These are phyloP conservation scores for Neopestalotiopsis sp. DNA, from an alignment of 2,329 filamentous ascomycete genomes.

Conservation along the genomic window DNA sequence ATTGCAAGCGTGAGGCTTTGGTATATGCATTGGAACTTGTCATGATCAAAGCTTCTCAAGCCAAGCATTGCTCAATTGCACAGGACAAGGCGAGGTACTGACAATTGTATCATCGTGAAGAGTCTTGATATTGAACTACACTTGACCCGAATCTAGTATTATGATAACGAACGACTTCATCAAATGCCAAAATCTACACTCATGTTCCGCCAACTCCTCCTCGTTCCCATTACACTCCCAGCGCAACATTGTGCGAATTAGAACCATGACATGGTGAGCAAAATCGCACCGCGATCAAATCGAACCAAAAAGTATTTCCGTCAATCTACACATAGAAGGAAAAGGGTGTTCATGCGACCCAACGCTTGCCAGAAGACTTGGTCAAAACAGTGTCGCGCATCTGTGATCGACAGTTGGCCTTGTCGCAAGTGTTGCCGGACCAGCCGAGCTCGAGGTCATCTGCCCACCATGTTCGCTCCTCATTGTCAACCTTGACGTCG, in stretches of 20 bases:
- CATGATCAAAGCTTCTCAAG: not conserved
- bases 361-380: conserved; percentile 23
- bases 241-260: conserved; percentile 6
- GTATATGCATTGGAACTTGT: too few relatives aligned
- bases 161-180: not conserved
- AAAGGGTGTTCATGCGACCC: conserved; percentile 18
- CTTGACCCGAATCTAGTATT: not conserved
- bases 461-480: conserved; percentile 49
- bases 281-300: conserved; percentile 28
- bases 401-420: conserved; percentile 42
- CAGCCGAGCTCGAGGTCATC: conserved; percentile 50
- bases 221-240: conserved; percentile 1
- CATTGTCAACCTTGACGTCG: conserved; percentile 41
- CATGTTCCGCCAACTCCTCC: conserved; percentile 6
- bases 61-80: not conserved
- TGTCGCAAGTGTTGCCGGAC: conserved; percentile 45
- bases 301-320: conserved; percentile 17
- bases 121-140: not conserved
- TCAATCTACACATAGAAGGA: not conserved
- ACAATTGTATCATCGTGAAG: not conserved
- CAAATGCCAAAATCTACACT: conserved; percentile 13
- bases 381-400: conserved; percentile 34
- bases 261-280: conserved; percentile 28
- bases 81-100: not conserved
- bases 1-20: too few relatives aligned